Evolutionary conservation across 768 basidiomycete species (phyloP).

Genomic region (Fomitopsis pulvina): DNA sequence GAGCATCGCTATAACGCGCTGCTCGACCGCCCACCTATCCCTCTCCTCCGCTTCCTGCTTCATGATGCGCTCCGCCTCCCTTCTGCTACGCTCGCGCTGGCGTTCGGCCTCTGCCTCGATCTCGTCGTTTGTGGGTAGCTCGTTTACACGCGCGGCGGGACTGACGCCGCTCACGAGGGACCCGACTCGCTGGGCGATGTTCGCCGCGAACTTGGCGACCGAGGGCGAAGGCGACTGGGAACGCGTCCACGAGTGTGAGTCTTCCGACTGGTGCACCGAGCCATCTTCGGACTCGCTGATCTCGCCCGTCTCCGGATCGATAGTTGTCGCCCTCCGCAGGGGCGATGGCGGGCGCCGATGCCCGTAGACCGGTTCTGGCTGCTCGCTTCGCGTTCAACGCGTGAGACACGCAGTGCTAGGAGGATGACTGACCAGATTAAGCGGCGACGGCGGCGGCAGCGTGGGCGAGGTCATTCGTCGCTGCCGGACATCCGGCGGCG

Average conservation of each 20-base stretch:
- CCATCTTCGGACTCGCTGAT: constrained; percentile 22
- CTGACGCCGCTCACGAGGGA: constrained; percentile 48
- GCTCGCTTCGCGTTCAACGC: constrained; percentile 9
- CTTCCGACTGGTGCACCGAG: constrained; percentile 22
- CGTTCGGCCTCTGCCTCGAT: constrained; percentile 75
- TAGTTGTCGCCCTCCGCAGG: constrained; percentile 55
- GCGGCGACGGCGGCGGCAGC: constrained; percentile 31
- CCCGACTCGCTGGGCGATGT: constrained; percentile 69
- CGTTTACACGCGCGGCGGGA: constrained; percentile 21
- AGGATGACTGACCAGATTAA: constrained; percentile 31
- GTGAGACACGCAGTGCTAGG: constrained; percentile 1
- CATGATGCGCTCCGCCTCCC: constrained; percentile 75
- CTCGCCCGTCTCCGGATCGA: constrained; percentile 49
- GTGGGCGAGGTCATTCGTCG: constrained; percentile 32
- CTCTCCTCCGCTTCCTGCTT: constrained; percentile 69
- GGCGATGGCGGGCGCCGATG: constrained; percentile 63
- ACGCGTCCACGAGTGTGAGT: constrained; percentile 39
- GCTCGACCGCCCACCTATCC: constrained; percentile 52
- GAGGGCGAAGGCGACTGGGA: constrained; percentile 66
- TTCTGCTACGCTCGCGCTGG: constrained; percentile 68
- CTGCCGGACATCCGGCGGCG: constrained; percentile 21
- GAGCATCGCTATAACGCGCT: constrained; percentile 69
- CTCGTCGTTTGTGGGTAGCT: constrained; percentile 64
- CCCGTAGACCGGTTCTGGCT: constrained; percentile 41
- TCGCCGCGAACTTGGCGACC: constrained; percentile 66